These are phyloP conservation scores for Ceratocystis huliohia DNA, from an alignment of 2,329 filamentous ascomycete species.

Conservation along the genomic window DNA sequence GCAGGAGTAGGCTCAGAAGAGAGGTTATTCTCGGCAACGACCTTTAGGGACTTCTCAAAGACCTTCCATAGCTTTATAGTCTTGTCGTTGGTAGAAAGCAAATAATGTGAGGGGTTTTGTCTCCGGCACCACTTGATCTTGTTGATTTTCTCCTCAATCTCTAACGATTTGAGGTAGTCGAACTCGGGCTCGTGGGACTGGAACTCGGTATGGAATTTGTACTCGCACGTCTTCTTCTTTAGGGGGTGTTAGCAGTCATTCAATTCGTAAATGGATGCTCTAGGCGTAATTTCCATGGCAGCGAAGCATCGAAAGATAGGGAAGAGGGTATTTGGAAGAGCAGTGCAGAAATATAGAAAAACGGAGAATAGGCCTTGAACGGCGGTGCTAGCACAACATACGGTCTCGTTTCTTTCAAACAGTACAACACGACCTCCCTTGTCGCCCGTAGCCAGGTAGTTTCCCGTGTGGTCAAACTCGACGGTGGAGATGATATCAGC, in stretches of 20 bases:
- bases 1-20: slow-evolving; percentile 83
- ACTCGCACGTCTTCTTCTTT: slow-evolving; percentile 99
- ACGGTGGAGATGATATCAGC: slow-evolving; percentile 87
- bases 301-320: not conserved
- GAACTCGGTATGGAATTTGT: slow-evolving; percentile 99
- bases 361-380: slow-evolving; percentile 5
- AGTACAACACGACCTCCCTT: slow-evolving; percentile 76
- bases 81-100: slow-evolving; percentile 98
- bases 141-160: slow-evolving; percentile 99
- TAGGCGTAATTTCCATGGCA: too few species aligned
- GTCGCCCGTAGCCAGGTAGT: slow-evolving; percentile 81
- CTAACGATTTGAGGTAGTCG: slow-evolving; percentile 96
- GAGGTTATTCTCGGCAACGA: slow-evolving; percentile 96
- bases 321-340: not conserved
- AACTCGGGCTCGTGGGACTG: slow-evolving; percentile 99
- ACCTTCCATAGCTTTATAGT: slow-evolving; percentile 99
- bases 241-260: slow-evolving; percentile 27
- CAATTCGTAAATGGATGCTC: not conserved
- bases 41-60: slow-evolving; percentile 97
- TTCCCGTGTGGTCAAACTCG: slow-evolving; percentile 80
- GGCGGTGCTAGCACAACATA: slow-evolving; percentile 35
- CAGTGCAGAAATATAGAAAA: not conserved
- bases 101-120: slow-evolving; percentile 96
- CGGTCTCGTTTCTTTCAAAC: slow-evolving; percentile 91
- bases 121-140: slow-evolving; percentile 99